Evolutionary conservation across 2,329 filamentous ascomycete species (phyloP).

Genomic region (Alternaria infectoria): DNA sequence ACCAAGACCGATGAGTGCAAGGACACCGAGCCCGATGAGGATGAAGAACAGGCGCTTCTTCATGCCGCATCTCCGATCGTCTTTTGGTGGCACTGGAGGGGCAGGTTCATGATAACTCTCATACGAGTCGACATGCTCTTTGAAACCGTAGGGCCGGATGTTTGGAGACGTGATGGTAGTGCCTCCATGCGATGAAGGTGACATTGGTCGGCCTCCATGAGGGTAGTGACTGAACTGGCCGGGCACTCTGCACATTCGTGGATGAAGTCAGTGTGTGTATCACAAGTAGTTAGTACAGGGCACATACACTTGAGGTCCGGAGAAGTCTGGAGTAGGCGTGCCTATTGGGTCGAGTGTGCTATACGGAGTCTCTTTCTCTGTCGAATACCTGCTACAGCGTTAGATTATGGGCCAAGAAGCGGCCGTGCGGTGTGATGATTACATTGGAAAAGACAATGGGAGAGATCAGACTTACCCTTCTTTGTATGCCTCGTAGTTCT

Average conservation of each 20-base stretch:
- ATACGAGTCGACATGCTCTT: slow-evolving; percentile 30
- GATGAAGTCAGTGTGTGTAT: not conserved
- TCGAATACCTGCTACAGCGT: slow-evolving; percentile 21
- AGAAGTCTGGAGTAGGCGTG: slow-evolving; percentile 28
- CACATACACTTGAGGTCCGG: slow-evolving; percentile 23
- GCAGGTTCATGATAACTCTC: slow-evolving; percentile 15
- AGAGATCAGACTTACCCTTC: slow-evolving; percentile 15
- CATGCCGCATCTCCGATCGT: slow-evolving; percentile 32
- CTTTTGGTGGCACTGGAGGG: slow-evolving; percentile 23
- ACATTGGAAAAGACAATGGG: not conserved
- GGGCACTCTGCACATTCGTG: slow-evolving; percentile 14
- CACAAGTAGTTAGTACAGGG: not conserved
- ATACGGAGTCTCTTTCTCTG: slow-evolving; percentile 29
- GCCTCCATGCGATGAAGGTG: slow-evolving; percentile 24
- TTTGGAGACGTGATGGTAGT: slow-evolving; percentile 24
- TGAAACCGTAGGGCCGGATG: slow-evolving; percentile 28
- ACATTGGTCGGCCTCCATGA: slow-evolving; percentile 18
- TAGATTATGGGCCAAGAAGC: slow-evolving; percentile 2
- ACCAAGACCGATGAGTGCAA: slow-evolving; percentile 42
- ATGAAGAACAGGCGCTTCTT: slow-evolving; percentile 33
- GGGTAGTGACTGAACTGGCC: slow-evolving; percentile 23
- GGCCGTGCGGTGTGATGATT: not conserved
- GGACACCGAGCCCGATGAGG: slow-evolving; percentile 27
- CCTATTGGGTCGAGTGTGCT: slow-evolving; percentile 7
- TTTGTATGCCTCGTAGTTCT: slow-evolving; percentile 14